Percentiles rank a stretch among this genome's conserved stretches.
Evolutionary conservation across 495 filamentous ascomycete species (phyloP).

Genomic region (Aspergillus cristatus): DNA sequence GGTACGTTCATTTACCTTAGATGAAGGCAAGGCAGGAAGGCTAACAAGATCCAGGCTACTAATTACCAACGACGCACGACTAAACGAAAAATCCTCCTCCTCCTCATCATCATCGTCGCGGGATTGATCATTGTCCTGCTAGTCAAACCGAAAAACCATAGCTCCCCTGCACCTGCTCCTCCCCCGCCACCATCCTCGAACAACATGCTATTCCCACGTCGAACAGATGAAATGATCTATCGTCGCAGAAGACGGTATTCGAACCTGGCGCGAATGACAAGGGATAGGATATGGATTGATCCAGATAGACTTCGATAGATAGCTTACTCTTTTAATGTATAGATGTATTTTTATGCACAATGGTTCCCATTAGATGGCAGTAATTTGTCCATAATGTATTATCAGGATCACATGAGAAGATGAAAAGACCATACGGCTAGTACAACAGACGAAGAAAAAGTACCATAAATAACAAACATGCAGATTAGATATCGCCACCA

Average conservation of each 20-base stretch:
- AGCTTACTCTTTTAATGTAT: background rate
- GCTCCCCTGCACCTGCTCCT: conserved; percentile 12
- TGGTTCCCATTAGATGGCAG: no score
- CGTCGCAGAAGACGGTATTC: conserved; percentile 13
- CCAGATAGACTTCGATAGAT: conserved; percentile 35
- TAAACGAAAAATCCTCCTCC: conserved; percentile 82
- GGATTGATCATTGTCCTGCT: conserved; percentile 80
- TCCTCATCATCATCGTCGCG: conserved; percentile 73
- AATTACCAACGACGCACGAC: conserved; percentile 83
- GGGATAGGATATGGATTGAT: conserved; percentile 26
- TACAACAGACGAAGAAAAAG: no score
- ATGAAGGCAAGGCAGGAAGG: no score
- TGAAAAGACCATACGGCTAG: no score
- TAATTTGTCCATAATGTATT: no score
- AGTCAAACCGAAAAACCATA: conserved; percentile 65
- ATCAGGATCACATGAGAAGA: no score
- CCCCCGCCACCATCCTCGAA: conserved; percentile 13
- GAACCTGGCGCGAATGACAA: conserved; percentile 8
- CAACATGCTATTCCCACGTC: conserved; percentile 4
- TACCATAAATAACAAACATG: no score
- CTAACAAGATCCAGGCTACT: conserved; percentile 41
- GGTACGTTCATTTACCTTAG: conserved; percentile 33
- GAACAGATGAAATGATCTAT: conserved; percentile 9
- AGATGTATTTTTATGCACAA: no score
- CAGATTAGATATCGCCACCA: no score